Evolutionary conservation across 2,329 filamentous ascomycete genomes (phyloP).

Genomic region (Phaeosphaeria sp.): DNA sequence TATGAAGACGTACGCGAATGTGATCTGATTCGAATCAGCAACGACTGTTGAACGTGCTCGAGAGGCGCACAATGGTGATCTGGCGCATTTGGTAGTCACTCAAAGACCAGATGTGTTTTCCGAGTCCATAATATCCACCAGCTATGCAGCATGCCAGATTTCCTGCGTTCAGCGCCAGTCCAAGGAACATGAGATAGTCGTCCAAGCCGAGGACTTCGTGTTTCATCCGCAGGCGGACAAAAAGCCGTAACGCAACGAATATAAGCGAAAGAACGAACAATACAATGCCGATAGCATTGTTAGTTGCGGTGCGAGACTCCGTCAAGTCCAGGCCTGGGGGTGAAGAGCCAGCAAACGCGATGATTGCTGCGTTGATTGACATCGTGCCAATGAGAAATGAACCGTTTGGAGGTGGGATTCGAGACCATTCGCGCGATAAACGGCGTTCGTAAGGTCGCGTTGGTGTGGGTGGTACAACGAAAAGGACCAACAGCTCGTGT

Average conservation of each 20-base stretch:
- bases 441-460: background rate
- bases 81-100: constrained; percentile 30
- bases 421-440: background rate
- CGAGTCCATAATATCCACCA: constrained; percentile 31
- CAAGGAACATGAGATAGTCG: constrained; percentile 33
- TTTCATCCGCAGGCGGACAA: constrained; percentile 26
- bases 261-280: constrained; percentile 26
- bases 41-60: background rate
- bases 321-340: constrained; percentile 24
- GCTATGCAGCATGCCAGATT: constrained; percentile 35
- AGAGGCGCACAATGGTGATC: constrained; percentile 27
- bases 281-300: constrained; percentile 30
- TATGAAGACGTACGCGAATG: constrained; percentile 33
- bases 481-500: background rate
- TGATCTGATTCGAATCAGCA: constrained; percentile 21
- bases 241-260: constrained; percentile 25
- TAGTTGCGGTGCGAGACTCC: constrained; percentile 27
- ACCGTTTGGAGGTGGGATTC: background rate
- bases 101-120: constrained; percentile 34
- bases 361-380: constrained; percentile 7
- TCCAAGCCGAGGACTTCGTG: constrained; percentile 23
- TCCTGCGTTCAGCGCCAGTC: constrained; percentile 25
- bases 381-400: background rate
- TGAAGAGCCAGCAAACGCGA: constrained; percentile 8
- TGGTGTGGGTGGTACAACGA: background rate